These are phyloP conservation scores for Arthrocladium fulminans DNA, from an alignment of 2,329 filamentous ascomycete genomes.

Conservation along the genomic window DNA sequence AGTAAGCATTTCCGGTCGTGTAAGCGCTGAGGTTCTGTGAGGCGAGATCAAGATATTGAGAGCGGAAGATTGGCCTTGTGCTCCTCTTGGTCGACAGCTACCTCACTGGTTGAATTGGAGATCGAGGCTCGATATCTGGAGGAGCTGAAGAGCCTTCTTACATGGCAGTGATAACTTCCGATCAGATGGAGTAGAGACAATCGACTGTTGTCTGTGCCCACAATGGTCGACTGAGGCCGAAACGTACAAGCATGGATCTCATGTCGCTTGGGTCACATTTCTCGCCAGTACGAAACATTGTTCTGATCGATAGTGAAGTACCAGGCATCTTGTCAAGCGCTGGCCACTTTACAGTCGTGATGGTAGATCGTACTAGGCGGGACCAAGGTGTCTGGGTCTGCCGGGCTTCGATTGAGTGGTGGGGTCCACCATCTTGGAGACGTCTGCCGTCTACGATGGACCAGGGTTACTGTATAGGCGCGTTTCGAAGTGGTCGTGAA, in stretches of 20 bases:
- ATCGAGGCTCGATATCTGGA: not conserved
- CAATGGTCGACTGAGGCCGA: not conserved
- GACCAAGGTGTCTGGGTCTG: not conserved
- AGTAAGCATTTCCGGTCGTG: not conserved
- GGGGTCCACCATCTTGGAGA: not conserved
- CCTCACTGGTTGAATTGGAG: not conserved
- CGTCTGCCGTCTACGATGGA: not conserved
- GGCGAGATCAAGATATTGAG: not conserved
- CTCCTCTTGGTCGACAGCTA: not conserved
- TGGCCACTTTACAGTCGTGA: slow-evolving; percentile 3
- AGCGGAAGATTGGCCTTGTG: not conserved
- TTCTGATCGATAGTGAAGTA: not conserved
- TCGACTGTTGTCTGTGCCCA: not conserved
- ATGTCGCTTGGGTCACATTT: not conserved
- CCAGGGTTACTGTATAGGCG: slow-evolving; percentile 6
- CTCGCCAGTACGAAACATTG: not conserved
- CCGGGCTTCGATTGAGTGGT: not conserved
- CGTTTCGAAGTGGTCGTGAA: slow-evolving; percentile 8
- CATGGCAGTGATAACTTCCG: not conserved
- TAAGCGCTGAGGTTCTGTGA: not conserved
- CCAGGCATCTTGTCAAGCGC: slow-evolving; percentile 3
- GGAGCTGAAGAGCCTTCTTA: not conserved
- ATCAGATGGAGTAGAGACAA: not conserved
- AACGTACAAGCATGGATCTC: slow-evolving; percentile 6
- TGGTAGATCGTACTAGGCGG: not conserved